Evolutionary conservation across 1,284 basidiomycete genomes (phyloP).

Genomic region (Nidula niveotomentosa): DNA sequence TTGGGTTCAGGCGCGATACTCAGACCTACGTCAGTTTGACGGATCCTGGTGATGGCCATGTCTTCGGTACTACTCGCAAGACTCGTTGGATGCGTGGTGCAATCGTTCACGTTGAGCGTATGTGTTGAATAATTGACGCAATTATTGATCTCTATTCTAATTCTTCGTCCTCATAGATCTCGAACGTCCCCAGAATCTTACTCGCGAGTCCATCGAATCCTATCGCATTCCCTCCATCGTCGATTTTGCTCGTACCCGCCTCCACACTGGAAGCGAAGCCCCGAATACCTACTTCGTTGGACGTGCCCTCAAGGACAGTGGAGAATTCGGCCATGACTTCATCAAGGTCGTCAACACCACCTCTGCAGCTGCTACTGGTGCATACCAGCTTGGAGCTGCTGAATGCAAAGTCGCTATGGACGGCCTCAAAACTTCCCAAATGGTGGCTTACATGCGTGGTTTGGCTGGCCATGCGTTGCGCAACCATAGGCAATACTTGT

Average conservation of each 20-base stretch:
- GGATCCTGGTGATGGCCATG: not conserved
- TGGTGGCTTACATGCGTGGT: constrained; percentile 1
- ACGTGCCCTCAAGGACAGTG: not conserved
- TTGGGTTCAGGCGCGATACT: not conserved
- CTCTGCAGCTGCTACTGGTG: not conserved
- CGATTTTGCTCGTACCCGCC: not conserved
- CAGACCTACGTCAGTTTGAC: constrained; percentile 1
- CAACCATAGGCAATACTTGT: not conserved
- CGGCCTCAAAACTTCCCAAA: not conserved
- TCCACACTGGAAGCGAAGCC: not conserved
- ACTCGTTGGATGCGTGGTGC: not conserved
- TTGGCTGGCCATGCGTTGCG: not conserved
- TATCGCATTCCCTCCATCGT: not conserved
- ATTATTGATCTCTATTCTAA: no score
- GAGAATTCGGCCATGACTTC: not conserved
- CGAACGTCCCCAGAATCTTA: constrained; percentile 1
- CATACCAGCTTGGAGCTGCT: not conserved
- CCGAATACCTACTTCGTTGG: not conserved
- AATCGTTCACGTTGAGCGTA: constrained; percentile 1
- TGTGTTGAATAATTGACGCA: not conserved
- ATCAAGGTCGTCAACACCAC: constrained; percentile 1
- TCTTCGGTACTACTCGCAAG: constrained; percentile 1
- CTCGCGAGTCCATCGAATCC: not conserved
- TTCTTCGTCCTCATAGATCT: not conserved
- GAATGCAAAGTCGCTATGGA: constrained; percentile 1